Conservation (phyloP, 2,329 filamentous ascomycete species). For the Hyphodiscus sp. region DNA sequence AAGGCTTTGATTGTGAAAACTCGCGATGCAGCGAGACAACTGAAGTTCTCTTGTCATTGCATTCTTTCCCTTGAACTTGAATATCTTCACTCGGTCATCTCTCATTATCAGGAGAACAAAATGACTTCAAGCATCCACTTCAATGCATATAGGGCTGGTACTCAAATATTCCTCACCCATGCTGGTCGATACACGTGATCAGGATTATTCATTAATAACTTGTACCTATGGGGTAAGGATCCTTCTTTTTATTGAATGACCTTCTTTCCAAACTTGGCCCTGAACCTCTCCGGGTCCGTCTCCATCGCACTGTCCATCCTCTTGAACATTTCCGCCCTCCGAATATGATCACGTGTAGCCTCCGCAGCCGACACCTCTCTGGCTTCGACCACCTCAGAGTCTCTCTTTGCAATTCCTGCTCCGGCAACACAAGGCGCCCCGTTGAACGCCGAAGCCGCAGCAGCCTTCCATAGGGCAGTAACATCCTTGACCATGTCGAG, state of each 20-base stretch:
- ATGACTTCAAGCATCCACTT: too few relatives aligned
- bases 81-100: too few relatives aligned
- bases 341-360: not conserved
- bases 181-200: not conserved
- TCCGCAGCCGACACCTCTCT: not conserved
- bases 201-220: not conserved
- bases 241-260: not conserved
- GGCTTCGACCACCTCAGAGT: not conserved
- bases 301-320: not conserved
- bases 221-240: not conserved
- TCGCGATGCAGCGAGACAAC: too few relatives aligned
- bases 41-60: too few relatives aligned
- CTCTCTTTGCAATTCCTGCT: slow-evolving; percentile 14
- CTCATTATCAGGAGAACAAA: too few relatives aligned
- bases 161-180: not conserved
- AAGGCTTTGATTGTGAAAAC: too few relatives aligned
- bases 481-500: slow-evolving; percentile 44
- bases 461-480: slow-evolving; percentile 44
- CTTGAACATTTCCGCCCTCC: not conserved
- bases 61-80: too few relatives aligned
- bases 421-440: slow-evolving; percentile 31
- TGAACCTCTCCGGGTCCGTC: not conserved
- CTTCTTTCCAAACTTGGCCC: not conserved
- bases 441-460: slow-evolving; percentile 35
- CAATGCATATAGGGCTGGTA: too few relatives aligned